phyloP scores from a whole-genome alignment of 106 monocot species.

The Platanthera guangdongensis region DNA sequence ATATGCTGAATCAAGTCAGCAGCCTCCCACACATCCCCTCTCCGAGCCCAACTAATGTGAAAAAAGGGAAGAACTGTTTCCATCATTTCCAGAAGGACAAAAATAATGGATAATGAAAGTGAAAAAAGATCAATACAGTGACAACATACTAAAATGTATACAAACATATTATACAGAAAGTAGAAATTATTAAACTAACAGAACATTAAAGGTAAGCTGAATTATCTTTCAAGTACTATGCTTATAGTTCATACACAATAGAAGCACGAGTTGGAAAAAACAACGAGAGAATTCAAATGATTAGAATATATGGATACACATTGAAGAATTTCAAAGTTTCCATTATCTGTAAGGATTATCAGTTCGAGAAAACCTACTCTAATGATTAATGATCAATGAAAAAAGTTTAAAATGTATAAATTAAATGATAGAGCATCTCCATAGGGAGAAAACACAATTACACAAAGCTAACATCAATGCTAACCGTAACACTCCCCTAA shows the following conservation, averaged over 20 bases:
- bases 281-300: neutral
- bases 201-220: neutral
- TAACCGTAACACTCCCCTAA: too few relatives aligned
- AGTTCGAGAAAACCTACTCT: too few relatives aligned
- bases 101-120: neutral
- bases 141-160: neutral
- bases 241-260: neutral
- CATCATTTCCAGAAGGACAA: conserved; percentile 5
- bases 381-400: too few relatives aligned
- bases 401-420: too few relatives aligned
- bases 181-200: neutral
- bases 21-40: conserved; percentile 99
- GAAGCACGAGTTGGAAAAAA: neutral
- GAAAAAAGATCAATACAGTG: neutral
- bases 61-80: neutral
- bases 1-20: conserved; percentile 93
- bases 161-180: neutral
- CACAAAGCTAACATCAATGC: too few relatives aligned
- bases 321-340: neutral
- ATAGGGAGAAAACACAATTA: too few relatives aligned
- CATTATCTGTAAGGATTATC: too few relatives aligned
- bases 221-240: neutral
- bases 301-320: neutral
- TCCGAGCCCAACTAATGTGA: conserved; percentile 79
- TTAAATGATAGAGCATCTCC: too few relatives aligned